Evolutionary conservation across 2,329 filamentous ascomycete species (phyloP).

Genomic region (Trichophaea hybrida): DNA sequence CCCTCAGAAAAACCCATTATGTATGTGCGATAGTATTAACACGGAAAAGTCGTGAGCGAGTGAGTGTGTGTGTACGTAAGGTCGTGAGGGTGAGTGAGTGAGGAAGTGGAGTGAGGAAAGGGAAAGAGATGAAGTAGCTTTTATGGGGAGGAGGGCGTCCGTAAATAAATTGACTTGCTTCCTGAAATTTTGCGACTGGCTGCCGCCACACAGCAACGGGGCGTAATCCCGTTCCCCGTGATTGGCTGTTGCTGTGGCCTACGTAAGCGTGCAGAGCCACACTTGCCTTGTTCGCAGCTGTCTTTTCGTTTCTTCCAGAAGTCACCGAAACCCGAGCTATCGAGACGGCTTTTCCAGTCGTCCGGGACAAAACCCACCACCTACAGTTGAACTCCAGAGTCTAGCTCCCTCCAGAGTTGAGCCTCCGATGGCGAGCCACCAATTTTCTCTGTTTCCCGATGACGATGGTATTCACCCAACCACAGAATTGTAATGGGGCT

Average conservation of each 20-base stretch:
- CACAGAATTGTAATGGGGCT: too few species aligned
- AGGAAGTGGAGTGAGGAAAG: too few species aligned
- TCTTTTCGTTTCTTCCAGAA: not conserved
- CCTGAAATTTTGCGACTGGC: not conserved
- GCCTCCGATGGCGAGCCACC: too few species aligned
- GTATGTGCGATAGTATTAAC: not conserved
- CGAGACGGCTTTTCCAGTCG: not conserved
- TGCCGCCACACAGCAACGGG: not conserved
- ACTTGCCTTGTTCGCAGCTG: not conserved
- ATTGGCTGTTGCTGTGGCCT: not conserved
- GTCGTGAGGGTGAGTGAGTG: too few species aligned
- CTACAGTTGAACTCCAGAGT: too few species aligned
- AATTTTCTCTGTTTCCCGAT: too few species aligned
- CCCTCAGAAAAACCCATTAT: slow-evolving; percentile 6
- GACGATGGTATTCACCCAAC: too few species aligned
- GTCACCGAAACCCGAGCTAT: not conserved
- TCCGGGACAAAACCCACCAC: too few species aligned
- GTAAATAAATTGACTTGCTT: not conserved
- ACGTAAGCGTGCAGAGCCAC: not conserved
- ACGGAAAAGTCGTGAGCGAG: not conserved
- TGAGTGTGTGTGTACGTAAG: too few species aligned
- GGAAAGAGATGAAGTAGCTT: not conserved
- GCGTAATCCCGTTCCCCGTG: not conserved
- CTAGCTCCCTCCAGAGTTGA: too few species aligned
- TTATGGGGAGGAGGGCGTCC: not conserved